Percentiles rank a stretch among this genome's conserved stretches.
These are phyloP conservation scores for Jamesozyma piceae DNA, from an alignment of 805 yeast species.

Conservation along the genomic window DNA sequence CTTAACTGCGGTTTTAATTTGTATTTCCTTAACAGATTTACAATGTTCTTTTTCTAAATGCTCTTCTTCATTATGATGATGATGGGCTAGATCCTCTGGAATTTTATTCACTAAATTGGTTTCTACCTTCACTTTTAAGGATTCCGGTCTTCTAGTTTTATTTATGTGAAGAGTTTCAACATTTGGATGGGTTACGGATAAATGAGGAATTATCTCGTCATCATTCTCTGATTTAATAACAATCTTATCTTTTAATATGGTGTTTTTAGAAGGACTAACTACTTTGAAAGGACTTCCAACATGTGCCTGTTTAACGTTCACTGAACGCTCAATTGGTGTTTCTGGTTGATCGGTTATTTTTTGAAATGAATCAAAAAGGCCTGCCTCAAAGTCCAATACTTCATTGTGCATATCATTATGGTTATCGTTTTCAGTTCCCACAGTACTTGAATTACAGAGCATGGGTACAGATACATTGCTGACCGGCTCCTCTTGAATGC, in stretches of 20 bases:
- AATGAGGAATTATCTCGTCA: neutral
- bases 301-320: conserved; percentile 4
- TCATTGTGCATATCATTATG: neutral
- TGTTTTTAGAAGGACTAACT: neutral
- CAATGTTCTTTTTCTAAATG: neutral
- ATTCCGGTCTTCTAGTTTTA: neutral
- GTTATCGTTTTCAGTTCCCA: conserved; percentile 4
- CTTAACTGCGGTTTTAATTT: neutral
- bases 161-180: neutral
- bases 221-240: neutral
- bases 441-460: neutral
- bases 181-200: neutral
- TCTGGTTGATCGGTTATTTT: neutral
- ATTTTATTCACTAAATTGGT: neutral
- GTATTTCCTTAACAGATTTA: neutral
- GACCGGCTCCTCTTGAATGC: neutral
- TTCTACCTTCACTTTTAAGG: neutral
- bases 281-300: conserved; percentile 24
- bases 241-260: neutral
- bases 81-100: neutral
- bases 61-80: too few relatives aligned
- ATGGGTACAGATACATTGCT: neutral
- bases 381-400: neutral
- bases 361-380: neutral
- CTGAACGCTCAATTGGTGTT: neutral